These are phyloP conservation scores for Nakaseomyces glabratus DNA, from an alignment of 1,139 yeast genomes.

Conservation along the genomic window DNA sequence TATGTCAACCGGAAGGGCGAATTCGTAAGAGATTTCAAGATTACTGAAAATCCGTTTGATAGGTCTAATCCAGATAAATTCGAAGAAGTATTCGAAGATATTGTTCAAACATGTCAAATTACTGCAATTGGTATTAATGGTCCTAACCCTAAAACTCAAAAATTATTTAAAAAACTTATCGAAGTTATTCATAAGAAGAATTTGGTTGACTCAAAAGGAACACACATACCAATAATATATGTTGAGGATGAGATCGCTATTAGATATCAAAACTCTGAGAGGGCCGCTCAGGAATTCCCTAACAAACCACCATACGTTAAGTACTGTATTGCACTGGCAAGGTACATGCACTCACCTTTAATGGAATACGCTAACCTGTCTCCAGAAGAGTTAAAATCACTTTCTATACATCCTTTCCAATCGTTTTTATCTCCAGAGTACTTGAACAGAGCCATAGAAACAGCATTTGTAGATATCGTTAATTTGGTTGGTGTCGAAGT, in stretches of 20 bases:
- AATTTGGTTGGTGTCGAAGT: constrained; percentile 90
- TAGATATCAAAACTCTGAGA: constrained; percentile 69
- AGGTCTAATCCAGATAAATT: constrained; percentile 40
- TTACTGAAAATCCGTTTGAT: constrained; percentile 56
- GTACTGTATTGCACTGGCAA: constrained; percentile 81
- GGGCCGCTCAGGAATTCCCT: constrained; percentile 75
- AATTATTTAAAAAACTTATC: constrained; percentile 48
- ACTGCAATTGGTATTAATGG: constrained; percentile 91
- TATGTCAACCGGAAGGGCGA: constrained; percentile 74
- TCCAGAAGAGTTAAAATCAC: constrained; percentile 53
- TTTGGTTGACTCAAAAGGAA: constrained; percentile 43
- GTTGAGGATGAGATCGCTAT: constrained; percentile 93
- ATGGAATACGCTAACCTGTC: constrained; percentile 79
- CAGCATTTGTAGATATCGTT: constrained; percentile 82
- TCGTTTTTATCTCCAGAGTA: constrained; percentile 56
- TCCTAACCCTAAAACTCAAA: constrained; percentile 63
- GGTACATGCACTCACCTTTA: constrained; percentile 85
- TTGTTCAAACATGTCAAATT: constrained; percentile 49
- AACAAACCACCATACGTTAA: constrained; percentile 77
- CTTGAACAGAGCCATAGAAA: constrained; percentile 59
- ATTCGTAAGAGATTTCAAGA: constrained; percentile 65
- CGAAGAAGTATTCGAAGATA: constrained; percentile 50
- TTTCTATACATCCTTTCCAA: constrained; percentile 72
- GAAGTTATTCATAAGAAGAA: constrained; percentile 52
- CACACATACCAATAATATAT: constrained; percentile 48